A percentile compares a stretch with the other conserved stretches of the same genome.
Evolutionary conservation across 208 protist genomes (phyloP).

Genomic region (Leishmania guyanensis): DNA sequence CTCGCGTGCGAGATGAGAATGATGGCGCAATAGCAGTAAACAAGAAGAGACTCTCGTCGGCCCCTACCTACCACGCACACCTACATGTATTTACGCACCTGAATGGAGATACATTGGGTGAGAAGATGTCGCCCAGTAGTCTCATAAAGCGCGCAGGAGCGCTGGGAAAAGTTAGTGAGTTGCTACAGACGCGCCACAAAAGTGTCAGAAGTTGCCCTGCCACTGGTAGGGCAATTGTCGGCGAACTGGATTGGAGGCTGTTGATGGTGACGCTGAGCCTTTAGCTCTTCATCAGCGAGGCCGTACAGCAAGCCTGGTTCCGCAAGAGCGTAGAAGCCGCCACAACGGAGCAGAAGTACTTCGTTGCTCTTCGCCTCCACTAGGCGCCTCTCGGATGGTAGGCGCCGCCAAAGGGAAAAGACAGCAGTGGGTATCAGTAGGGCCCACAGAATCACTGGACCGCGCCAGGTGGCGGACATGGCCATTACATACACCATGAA

Average conservation of each 20-base stretch:
- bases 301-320: background rate
- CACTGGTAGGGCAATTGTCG: background rate
- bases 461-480: constrained; percentile 19
- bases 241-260: background rate
- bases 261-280: background rate
- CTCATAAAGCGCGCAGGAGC: background rate
- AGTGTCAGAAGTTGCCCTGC: background rate
- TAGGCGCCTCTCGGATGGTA: constrained; percentile 14
- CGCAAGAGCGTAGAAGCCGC: constrained; percentile 18
- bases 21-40: background rate
- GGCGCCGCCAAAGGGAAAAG: constrained; percentile 24
- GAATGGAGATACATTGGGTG: background rate
- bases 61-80: background rate
- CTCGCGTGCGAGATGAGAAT: background rate
- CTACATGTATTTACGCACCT: background rate
- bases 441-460: constrained; percentile 28
- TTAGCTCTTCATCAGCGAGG: background rate
- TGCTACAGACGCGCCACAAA: background rate
- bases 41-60: background rate
- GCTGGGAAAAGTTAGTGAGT: background rate
- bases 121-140: background rate
- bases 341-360: constrained; percentile 14
- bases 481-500: constrained; percentile 13
- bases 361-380: constrained; percentile 5
- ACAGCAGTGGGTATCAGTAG: constrained; percentile 15